Evolutionary conservation across 768 basidiomycete species (phyloP), one percentile per base, ranked within the genome.

Genomic region (Suillus plorans): DNA sequence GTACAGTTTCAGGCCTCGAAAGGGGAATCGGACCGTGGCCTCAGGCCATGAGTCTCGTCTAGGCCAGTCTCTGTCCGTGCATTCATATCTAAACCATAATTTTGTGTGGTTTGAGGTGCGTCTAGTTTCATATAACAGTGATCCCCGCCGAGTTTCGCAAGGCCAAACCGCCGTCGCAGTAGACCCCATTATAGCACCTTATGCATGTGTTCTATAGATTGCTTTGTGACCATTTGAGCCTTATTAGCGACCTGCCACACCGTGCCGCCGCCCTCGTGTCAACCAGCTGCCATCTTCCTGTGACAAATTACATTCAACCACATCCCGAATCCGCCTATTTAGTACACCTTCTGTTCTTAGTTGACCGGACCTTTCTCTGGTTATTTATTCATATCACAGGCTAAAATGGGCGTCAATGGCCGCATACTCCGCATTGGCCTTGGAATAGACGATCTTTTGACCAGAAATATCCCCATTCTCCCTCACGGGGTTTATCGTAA

Each of bases 321-420:
- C 36, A 39, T 28, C 39, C 25, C 18, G 16, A 41, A 28, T 9
- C 6, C 22, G 16, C 39, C 22, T 41, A 28, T 58, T 58, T 18
- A 2, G 25, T 22, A 37, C 5, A 3, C 28, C 50, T 52, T 52
- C 28, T 52, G 28, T 59, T 31, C 37, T 58, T 37, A 14, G 22
- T 58, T 39, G 22, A 53, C 57, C 37, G 57, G 39, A 58, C 2
- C 39, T 58, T 58, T 41, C 22, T 22, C 18, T 39, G 37, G 36
- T n/a, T 22, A 59, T 41, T n/a, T 22, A 59, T 41, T 42, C 22
- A 59, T 59, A 59, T 59, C 18, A 55, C 31, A 31, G 12, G 25
- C 57, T 41, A 41, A 59, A 59, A 42, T 59, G 57, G 34, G 57
- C 57, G 57, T 59, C 39, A 59, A 59, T 28, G 25, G 39, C 57